Evolutionary conservation across 805 yeast genomes (phyloP).

Genomic region (Ogataea wickerhamii): DNA sequence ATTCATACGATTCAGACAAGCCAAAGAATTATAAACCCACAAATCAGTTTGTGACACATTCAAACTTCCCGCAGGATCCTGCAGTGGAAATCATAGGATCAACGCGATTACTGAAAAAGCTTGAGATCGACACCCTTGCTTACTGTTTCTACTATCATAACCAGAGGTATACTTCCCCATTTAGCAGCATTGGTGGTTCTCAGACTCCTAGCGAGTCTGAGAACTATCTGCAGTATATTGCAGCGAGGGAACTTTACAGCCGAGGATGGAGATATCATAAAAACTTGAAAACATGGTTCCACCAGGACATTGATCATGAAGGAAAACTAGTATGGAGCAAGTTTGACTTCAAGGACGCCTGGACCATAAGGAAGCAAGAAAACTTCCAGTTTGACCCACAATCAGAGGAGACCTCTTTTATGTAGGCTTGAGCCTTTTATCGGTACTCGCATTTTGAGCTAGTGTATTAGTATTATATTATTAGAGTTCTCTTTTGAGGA

Average conservation of each 20-base stretch:
- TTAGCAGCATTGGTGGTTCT: slow-evolving; percentile 18
- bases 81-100: slow-evolving; percentile 62
- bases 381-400: slow-evolving; percentile 34
- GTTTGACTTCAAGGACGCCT: slow-evolving; percentile 61
- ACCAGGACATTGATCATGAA: slow-evolving; percentile 55
- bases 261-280: slow-evolving; percentile 83
- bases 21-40: slow-evolving; percentile 72
- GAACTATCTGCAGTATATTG: slow-evolving; percentile 64
- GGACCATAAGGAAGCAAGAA: slow-evolving; percentile 46
- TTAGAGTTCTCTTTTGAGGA: slow-evolving; percentile 48
- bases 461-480: neutral
- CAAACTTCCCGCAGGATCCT: slow-evolving; percentile 86
- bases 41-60: slow-evolving; percentile 84
- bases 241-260: slow-evolving; percentile 74
- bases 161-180: slow-evolving; percentile 22
- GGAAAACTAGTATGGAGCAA: slow-evolving; percentile 56
- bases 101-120: slow-evolving; percentile 57
- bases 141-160: slow-evolving; percentile 85
- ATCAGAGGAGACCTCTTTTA: slow-evolving; percentile 29
- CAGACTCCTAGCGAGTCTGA: slow-evolving; percentile 32
- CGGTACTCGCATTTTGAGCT: too few species aligned
- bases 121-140: slow-evolving; percentile 84
- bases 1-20: slow-evolving; percentile 83
- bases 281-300: slow-evolving; percentile 77
- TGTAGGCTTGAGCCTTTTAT: neutral